Base-by-base conservation (phyloP, 108 stramenopile species). In the Chaetoceros tenuissimus region DNA sequence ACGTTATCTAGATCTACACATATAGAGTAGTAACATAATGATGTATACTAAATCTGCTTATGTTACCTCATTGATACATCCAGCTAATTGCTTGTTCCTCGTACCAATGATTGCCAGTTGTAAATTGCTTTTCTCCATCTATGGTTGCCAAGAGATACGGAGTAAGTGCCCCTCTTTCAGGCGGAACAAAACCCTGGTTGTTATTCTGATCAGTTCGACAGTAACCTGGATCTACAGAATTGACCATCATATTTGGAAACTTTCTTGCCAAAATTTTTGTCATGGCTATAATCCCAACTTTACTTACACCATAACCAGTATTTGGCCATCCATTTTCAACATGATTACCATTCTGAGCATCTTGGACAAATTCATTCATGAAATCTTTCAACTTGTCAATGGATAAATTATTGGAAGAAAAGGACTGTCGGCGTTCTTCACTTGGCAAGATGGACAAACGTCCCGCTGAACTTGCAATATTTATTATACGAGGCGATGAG, bases 251-350 rank as follows among this genome's bases (percentile, higher is more conserved):
- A 1, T 66, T 63, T 3, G 55, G 60, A 56, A 73, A 20, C 7
- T 72, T 48, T 43, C 79, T 40, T 27, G 76, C 79, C 20, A 82
- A 44, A 18, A 88, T 53, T 28, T 77, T 69, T 30, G 81, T 85
- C 50, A 80, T 53, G 16, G 87, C 86, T 48, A 89, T 86, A 48
- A 89, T 63, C 0, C 80, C 84, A 23, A 86, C 48, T 57, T 89
- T 89, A 48, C 85, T 85, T 31, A 87, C 67, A 5, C 88, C 88
- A 50, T 89, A 87, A 44, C 83, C 80, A 1, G 88, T 80, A 62
- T 77, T 79, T 18, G 88, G 84, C 88, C 88, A 89, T 16, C 88
- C 88, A 26, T 71, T 58, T 25, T 52, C 28, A 0, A 28, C 16
- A 59, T 89, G 88, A 8, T 57, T 72, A 3, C 79, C 85, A 30